Base-by-base conservation (phyloP, 495 filamentous ascomycete genomes). In the Lasiosphaeria ovina region DNA sequence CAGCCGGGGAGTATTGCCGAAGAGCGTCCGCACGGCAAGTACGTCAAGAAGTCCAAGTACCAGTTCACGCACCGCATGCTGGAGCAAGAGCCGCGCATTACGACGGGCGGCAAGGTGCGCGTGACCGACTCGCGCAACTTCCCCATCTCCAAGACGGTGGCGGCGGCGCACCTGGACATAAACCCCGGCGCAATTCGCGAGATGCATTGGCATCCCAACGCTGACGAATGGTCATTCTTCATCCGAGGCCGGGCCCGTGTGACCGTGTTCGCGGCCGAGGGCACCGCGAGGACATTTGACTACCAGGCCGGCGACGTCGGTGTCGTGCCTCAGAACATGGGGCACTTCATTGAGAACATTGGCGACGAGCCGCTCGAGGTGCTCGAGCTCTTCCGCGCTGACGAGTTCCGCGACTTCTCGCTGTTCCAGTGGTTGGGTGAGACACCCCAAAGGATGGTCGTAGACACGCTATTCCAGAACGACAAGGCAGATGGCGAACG, bases 361-460 rank as follows among this genome's bases (percentile, higher is more conserved):
- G 81, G 80, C 33, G 81, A 84, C 44, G 80, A 85, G 56, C 81
- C 83, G 45, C 57, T 86, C n/a, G 82, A 85, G 63, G 77, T 85
- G 73, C 70, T 86, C 42, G 84, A 86, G 65, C 74, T 86, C 11
- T 85, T 85, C 70, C 75, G 79, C 8, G 77, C 82, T 0, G 83
- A 85, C 54, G 72, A 80, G 61, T 85, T 85, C 60, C 72, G 79
- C 42, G 86, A 89, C 57, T 86, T 89, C 64, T 85, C 81, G 4
- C 73, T 89, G 14, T 85, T 86, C 66, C 85, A 89, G 69, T 89
- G 86, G 87, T 67, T 89, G 64, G 86, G 85, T 4, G 82, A 86
- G 74, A 87, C 85, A 12, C 87, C 86, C 31, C 73, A 78, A 69
- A 68, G 80, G 47, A 74, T 86, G 72, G 85, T 89, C 31, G 76